Percentiles rank a stretch among this genome's conserved stretches.
Evolutionary conservation across 106 monocot species (phyloP).

Genomic region (Apostasia ramifera): DNA sequence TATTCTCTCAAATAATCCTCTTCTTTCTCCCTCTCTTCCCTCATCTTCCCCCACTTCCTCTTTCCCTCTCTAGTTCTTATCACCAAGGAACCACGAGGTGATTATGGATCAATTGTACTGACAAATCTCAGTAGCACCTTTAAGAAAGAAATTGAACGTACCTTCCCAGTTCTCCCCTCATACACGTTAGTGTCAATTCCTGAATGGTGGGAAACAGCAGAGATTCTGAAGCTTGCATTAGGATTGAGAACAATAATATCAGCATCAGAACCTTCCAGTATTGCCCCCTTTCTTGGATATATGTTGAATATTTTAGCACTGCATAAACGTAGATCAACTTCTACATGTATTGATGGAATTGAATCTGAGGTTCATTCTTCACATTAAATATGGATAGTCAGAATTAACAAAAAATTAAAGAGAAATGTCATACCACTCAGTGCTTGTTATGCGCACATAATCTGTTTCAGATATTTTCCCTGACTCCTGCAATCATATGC

Average conservation of each 20-base stretch:
- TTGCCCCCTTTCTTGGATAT: conserved; percentile 91
- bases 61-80: not conserved
- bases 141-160: conserved; percentile 12
- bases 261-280: conserved; percentile 93
- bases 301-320: conserved; percentile 97
- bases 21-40: no score
- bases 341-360: not conserved
- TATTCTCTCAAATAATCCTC: no score
- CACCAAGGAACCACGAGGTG: not conserved
- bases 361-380: not conserved
- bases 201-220: conserved; percentile 75
- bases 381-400: no score
- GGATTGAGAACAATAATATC: conserved; percentile 94
- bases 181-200: conserved; percentile 91
- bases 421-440: conserved; percentile 67
- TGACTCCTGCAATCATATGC: conserved; percentile 59
- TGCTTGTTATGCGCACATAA: conserved; percentile 90
- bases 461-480: conserved; percentile 82
- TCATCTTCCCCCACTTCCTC: no score
- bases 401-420: not conserved
- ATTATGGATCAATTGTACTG: not conserved
- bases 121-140: not conserved
- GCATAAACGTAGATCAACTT: conserved; percentile 9
- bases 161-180: conserved; percentile 90
- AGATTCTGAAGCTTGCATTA: conserved; percentile 61